Evolutionary conservation across 1,139 yeast species (phyloP).

Genomic region (Taphrina sp.): DNA sequence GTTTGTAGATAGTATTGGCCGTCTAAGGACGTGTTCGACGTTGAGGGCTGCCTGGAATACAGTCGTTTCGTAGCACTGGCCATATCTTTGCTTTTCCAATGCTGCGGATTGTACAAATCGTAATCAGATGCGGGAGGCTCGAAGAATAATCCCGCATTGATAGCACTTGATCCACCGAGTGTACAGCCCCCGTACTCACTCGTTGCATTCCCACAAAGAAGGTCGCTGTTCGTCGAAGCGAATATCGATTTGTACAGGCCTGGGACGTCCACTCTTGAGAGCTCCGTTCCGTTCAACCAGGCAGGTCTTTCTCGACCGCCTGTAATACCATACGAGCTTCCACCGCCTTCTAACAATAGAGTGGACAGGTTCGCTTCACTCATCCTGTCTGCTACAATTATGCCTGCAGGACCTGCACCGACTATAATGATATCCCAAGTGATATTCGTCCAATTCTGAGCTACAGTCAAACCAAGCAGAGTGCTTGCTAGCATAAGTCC

Average conservation of each 20-base stretch:
- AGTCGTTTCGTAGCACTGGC: not conserved
- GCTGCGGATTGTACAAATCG: slow-evolving; percentile 3
- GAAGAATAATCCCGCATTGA: slow-evolving; percentile 15
- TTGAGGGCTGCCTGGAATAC: slow-evolving; percentile 1
- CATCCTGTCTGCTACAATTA: slow-evolving; percentile 14
- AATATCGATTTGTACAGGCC: slow-evolving; percentile 11
- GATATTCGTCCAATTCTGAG: slow-evolving; percentile 12
- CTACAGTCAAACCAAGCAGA: no score
- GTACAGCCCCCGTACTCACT: slow-evolving; percentile 5
- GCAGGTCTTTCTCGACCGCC: slow-evolving; percentile 8
- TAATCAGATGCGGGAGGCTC: slow-evolving; percentile 14
- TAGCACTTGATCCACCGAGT: slow-evolving; percentile 8
- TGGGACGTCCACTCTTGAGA: slow-evolving; percentile 12
- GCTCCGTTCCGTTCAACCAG: slow-evolving; percentile 1
- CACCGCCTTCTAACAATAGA: slow-evolving; percentile 5
- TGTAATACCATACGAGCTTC: not conserved
- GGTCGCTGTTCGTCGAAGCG: not conserved
- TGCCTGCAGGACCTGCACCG: slow-evolving; percentile 17
- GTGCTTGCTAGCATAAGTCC: no score
- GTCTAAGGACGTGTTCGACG: not conserved
- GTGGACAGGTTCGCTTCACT: not conserved
- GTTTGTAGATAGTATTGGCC: slow-evolving; percentile 11
- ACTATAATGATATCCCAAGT: slow-evolving; percentile 4
- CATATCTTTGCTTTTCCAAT: not conserved
- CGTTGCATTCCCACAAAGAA: not conserved